Evolutionary conservation across 164 flowering plant species (phyloP), one percentile per base, ranked within the genome.

Genomic region (Nymphaea thermarum): DNA sequence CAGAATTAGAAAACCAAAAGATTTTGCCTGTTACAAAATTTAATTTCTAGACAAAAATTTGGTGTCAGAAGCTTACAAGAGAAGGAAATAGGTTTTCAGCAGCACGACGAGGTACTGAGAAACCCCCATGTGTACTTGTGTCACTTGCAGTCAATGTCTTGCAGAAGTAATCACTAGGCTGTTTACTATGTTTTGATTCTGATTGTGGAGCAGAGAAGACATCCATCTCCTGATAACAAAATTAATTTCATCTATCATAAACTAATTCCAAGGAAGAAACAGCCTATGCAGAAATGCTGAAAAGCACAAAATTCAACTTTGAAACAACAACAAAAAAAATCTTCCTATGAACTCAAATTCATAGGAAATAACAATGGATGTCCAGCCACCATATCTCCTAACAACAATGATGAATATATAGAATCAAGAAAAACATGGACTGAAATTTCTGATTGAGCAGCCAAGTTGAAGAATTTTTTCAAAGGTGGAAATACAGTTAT

Each of bases 41-140:
- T 16, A 55, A 62, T 17, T 41, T 2, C n/a, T 62, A 6, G 42
- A 62, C 64, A 7, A 12, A 10, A 10, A 62, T 41, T 14, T 17
- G 15, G 42, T 62, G 11, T 4, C 10, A 62, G 68, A 45, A 45
- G 57, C 84, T 73, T 68, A 92, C 99, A 85, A 95, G 71, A 60
- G 86, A 78, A 18, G 99, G 99, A 66, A 95, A 95, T 60, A 95
- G 89, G 81, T 95, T 95, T 71, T 95, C 99, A 41, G 99, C 99
- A 45, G 99, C 99, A 70, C 99, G 81, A 6, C 99, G 91, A 45
- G 99, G 99, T 61, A 95, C 98, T 8, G 99, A 95, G 78, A 95
- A 95, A 62, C 99, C 99, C 66, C 99, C 99, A 75, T 95, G 99
- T 0, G 99, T 95, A 75, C 99, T 95, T 43, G 99, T 95, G 69